Evolutionary conservation across 2,329 filamentous ascomycete species (phyloP), one percentile per base, ranked within the genome.

Genomic region (Ceratocystis harringtonii): DNA sequence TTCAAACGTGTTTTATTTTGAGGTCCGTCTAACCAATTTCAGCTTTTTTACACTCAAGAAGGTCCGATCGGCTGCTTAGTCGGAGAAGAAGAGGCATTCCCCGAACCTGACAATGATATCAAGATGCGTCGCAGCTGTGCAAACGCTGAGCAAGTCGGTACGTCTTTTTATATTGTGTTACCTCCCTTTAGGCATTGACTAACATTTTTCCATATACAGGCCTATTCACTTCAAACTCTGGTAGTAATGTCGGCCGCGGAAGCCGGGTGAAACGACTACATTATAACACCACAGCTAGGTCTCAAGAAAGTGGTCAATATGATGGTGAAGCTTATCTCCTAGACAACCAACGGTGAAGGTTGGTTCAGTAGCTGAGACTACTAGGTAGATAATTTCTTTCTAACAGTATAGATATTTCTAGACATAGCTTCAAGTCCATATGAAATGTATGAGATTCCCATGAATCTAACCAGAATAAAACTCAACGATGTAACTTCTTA

Each of bases 51-150:
- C 65, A 81, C 80, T 0, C 73, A 75, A 45, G 82, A 80, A 60
- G 76, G 76, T 3, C 79, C 76, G 1, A 74, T 74, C 67, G 78
- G 15, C 15, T 58, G 80, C 8, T 72, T 84, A 65, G 81, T 85
- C 63, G 90, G 90, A 1, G 77, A 83, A 41, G 89, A 95, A 74
- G 86, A 90, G 70, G 73, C 77, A 0, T 95, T 96, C 70, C 90
- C 90, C 0, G 77, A 78, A 1, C 87, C 90, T 0, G 90, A 96
- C 76, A 96, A 96, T 71, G 81, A 85, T 65, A 89, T 88, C 0
- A 96, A 96, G 77, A 87, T 94, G 80, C 88, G 90, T 76, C 83
- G 91, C 68, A 94, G 89, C 70, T 87, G 89, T 68, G 89, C 95
- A 73, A 95, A 94, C 73, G 90, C 90, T 1, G 87, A 90, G 72